These are phyloP conservation scores for Exidia glandulosa DNA, from an alignment of 768 basidiomycete genomes.

Conservation along the genomic window DNA sequence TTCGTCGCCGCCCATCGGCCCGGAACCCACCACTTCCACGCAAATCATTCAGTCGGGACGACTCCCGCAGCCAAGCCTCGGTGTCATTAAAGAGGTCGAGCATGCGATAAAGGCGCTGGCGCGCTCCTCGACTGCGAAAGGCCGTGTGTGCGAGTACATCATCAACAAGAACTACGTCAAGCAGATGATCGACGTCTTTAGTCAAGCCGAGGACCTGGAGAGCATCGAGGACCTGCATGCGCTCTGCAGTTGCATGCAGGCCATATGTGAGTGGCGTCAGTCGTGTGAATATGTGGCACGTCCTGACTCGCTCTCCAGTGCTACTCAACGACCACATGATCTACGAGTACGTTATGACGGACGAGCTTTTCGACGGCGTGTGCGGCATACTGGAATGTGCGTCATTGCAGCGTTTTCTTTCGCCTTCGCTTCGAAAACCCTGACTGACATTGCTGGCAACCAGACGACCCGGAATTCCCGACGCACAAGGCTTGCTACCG, in stretches of 20 bases:
- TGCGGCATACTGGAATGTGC: constrained; percentile 95
- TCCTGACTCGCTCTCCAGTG: constrained; percentile 35
- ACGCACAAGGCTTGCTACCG: constrained; percentile 95
- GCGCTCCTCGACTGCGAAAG: constrained; percentile 62
- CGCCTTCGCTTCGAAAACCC: no score
- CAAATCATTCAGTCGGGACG: constrained; percentile 61
- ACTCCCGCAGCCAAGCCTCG: constrained; percentile 65
- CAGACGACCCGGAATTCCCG: constrained; percentile 97
- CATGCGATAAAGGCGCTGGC: constrained; percentile 63
- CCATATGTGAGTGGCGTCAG: constrained; percentile 61
- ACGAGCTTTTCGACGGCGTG: constrained; percentile 85
- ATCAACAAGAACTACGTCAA: constrained; percentile 84
- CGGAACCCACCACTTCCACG: constrained; percentile 41
- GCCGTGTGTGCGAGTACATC: constrained; percentile 83
- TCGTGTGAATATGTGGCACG: background rate
- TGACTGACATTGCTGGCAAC: constrained; percentile 6
- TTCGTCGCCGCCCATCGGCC: constrained; percentile 55
- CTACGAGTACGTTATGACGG: constrained; percentile 90
- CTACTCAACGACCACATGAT: constrained; percentile 90
- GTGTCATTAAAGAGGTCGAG: constrained; percentile 72
- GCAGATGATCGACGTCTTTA: constrained; percentile 70
- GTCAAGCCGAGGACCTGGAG: constrained; percentile 88
- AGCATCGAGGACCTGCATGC: constrained; percentile 83
- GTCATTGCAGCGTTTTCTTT: constrained; percentile 17
- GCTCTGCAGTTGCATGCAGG: constrained; percentile 85